phyloP scores from a whole-genome alignment of 1,139 yeast species.

The Suhomyces bokatorum region DNA sequence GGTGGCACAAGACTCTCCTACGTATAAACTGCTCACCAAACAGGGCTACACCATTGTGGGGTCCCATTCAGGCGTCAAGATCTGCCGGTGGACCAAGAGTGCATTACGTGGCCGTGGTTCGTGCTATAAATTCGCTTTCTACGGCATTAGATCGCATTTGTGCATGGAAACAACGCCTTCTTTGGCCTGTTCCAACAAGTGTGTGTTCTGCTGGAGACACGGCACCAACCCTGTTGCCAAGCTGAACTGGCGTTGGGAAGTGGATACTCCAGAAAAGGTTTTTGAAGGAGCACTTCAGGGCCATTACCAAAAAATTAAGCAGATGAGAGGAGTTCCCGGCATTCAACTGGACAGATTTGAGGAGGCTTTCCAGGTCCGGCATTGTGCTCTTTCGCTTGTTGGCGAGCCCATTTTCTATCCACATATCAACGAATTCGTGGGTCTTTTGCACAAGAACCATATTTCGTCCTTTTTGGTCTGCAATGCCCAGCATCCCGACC shows the following conservation, averaged over 20 bases:
- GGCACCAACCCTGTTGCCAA: conserved; percentile 97
- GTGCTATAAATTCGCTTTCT: conserved; percentile 89
- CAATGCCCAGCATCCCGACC: conserved; percentile 94
- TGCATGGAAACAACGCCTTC: conserved; percentile 98
- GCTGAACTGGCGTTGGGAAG: conserved; percentile 91
- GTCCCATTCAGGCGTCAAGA: conserved; percentile 91
- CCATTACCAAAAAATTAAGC: conserved; percentile 88
- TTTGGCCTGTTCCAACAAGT: conserved; percentile 88
- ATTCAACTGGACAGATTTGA: conserved; percentile 86
- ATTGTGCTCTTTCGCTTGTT: conserved; percentile 88
- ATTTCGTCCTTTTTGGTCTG: conserved; percentile 89
- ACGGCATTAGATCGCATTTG: conserved; percentile 84
- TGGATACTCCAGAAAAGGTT: conserved; percentile 83
- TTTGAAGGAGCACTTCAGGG: conserved; percentile 85
- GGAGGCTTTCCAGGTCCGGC: conserved; percentile 85
- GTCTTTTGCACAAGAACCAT: conserved; percentile 71
- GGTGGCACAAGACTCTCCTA: conserved; percentile 91
- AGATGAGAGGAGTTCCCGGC: conserved; percentile 95
- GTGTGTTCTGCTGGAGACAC: conserved; percentile 97
- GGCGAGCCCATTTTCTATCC: conserved; percentile 96
- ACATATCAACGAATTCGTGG: conserved; percentile 80
- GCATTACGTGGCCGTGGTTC: conserved; percentile 94
- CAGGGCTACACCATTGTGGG: conserved; percentile 95
- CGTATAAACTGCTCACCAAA: conserved; percentile 81
- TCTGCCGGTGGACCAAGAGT: conserved; percentile 95